Percentiles rank a stretch among this genome's conserved stretches.
phyloP scores from a whole-genome alignment of 345 rosid species.

The Eutrema yunnanense region DNA sequence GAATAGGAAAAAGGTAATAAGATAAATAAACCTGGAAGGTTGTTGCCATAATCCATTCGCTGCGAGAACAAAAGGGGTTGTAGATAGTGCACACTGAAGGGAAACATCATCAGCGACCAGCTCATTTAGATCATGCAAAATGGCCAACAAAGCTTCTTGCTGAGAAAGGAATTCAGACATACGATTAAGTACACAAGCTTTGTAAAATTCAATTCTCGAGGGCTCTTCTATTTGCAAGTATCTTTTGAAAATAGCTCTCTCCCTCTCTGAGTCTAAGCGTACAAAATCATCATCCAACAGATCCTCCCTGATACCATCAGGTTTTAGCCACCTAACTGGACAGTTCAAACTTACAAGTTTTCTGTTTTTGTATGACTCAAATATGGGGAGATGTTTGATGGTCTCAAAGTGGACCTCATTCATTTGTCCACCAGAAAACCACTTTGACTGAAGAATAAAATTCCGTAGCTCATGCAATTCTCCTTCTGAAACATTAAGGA shows the following conservation, averaged over 20 bases:
- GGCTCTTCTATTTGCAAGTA: slow-evolving; percentile 69
- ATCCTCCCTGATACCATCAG: slow-evolving; percentile 67
- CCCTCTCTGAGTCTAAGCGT: slow-evolving; percentile 84
- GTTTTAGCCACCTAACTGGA: slow-evolving; percentile 80
- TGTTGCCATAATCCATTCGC: slow-evolving; percentile 86
- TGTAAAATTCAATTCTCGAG: slow-evolving; percentile 71
- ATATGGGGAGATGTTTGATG: slow-evolving; percentile 77
- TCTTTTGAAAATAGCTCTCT: slow-evolving; percentile 54
- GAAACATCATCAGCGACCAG: slow-evolving; percentile 60
- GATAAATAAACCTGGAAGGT: slow-evolving; percentile 63
- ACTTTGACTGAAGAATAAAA: slow-evolving; percentile 90
- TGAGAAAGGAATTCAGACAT: slow-evolving; percentile 77
- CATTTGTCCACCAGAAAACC: slow-evolving; percentile 76
- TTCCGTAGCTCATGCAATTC: slow-evolving; percentile 83
- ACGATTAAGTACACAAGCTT: slow-evolving; percentile 64
- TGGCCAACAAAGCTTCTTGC: slow-evolving; percentile 53
- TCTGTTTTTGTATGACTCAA: slow-evolving; percentile 74
- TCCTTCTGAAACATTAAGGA: slow-evolving; percentile 61
- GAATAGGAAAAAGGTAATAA: slow-evolving; percentile 2
- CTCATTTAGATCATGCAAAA: slow-evolving; percentile 72
- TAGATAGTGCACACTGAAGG: slow-evolving; percentile 50
- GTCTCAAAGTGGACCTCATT: slow-evolving; percentile 51
- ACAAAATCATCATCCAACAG: slow-evolving; percentile 80
- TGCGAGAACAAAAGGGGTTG: slow-evolving; percentile 72
- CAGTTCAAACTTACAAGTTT: slow-evolving; percentile 58